Conservation (phyloP, 1,284 basidiomycete genomes). For the Rugosomyces carneus region DNA sequence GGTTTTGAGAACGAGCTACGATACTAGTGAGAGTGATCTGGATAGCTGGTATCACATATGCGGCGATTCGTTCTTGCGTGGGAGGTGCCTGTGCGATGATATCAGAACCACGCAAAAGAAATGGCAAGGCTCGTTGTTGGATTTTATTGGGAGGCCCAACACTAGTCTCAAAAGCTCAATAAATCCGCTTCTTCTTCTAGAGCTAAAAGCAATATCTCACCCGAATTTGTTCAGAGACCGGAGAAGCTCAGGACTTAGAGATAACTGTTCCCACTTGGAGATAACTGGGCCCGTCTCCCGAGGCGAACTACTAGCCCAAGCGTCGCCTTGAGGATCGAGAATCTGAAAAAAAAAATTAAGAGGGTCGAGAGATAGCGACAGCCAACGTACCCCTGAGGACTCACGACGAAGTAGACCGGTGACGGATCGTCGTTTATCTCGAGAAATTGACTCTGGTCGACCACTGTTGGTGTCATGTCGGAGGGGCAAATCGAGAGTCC, state of each 20-base stretch:
- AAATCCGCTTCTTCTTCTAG: neutral
- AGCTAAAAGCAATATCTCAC: constrained; percentile 40
- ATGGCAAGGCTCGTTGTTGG: constrained; percentile 93
- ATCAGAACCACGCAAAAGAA: constrained; percentile 88
- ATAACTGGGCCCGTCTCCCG: constrained; percentile 81
- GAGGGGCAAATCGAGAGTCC: constrained; percentile 65
- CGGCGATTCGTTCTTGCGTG: constrained; percentile 96
- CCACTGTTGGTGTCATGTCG: constrained; percentile 39
- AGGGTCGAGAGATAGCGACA: constrained; percentile 9
- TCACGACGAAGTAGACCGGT: constrained; percentile 64
- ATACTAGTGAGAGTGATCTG: constrained; percentile 74
- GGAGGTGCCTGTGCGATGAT: constrained; percentile 98
- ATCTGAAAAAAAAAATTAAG: constrained; percentile 29
- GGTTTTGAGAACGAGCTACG: constrained; percentile 45
- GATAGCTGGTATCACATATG: constrained; percentile 92
- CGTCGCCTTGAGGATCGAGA: constrained; percentile 45
- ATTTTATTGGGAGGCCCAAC: constrained; percentile 98
- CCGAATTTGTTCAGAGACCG: constrained; percentile 91
- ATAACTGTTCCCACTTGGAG: constrained; percentile 94
- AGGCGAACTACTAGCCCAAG: constrained; percentile 44
- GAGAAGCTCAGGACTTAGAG: constrained; percentile 81
- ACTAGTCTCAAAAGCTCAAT: constrained; percentile 33
- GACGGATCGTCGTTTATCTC: constrained; percentile 73
- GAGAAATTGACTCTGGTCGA: constrained; percentile 36
- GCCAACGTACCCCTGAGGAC: constrained; percentile 58